These are phyloP conservation scores for Phaeosphaeria sp. DNA, from an alignment of 2,329 filamentous ascomycete genomes.

Conservation along the genomic window DNA sequence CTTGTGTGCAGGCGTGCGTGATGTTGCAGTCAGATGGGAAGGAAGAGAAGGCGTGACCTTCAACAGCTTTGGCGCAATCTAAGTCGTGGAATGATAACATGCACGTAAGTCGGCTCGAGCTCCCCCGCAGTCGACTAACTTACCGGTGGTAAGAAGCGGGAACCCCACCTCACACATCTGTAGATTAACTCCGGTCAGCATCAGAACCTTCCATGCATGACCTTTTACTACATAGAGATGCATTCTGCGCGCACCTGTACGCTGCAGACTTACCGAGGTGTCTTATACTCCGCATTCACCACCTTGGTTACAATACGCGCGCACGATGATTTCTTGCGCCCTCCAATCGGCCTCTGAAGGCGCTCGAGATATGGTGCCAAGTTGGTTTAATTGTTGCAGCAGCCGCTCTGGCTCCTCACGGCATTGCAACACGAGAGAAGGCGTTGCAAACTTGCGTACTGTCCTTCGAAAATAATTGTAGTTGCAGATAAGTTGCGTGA, in stretches of 20 bases:
- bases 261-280: background rate
- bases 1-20: background rate
- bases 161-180: background rate
- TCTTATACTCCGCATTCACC: background rate
- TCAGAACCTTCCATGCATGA: background rate
- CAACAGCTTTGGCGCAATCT: background rate
- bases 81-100: background rate
- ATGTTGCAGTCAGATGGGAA: background rate
- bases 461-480: background rate
- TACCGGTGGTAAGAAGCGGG: background rate
- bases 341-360: background rate
- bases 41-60: background rate
- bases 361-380: background rate
- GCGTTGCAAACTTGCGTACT: background rate
- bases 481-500: background rate
- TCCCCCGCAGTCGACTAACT: background rate
- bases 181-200: background rate
- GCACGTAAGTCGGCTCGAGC: background rate
- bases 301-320: background rate
- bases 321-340: background rate
- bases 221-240: background rate
- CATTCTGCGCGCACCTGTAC: background rate
- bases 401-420: background rate
- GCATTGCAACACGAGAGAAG: background rate
- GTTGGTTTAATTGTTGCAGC: background rate